These are phyloP conservation scores for Cordia subcordata DNA, from an alignment of 257 asterid species.

Conservation along the genomic window DNA sequence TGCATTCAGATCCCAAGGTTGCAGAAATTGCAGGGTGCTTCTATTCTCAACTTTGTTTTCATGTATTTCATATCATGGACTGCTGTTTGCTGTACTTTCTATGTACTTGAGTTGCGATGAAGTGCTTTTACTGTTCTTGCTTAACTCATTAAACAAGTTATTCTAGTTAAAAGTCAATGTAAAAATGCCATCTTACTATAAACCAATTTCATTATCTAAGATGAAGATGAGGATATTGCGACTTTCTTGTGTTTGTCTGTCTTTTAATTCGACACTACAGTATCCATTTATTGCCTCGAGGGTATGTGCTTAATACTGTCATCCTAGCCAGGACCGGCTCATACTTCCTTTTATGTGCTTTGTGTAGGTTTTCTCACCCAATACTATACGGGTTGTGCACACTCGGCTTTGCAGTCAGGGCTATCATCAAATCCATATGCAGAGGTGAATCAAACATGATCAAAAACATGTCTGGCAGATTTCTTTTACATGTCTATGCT, in stretches of 20 bases:
- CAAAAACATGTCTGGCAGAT: constrained; percentile 67
- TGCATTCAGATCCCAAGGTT: constrained; percentile 88
- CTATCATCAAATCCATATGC: constrained; percentile 58
- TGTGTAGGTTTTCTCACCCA: constrained; percentile 76
- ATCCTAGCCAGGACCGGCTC: not conserved
- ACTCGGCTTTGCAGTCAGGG: constrained; percentile 88
- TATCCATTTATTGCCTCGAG: no score
- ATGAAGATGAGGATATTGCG: not conserved
- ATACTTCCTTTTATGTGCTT: not conserved
- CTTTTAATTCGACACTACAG: no score
- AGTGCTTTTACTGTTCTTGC: no score
- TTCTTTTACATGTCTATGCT: constrained; percentile 81
- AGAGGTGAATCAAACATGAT: constrained; percentile 70
- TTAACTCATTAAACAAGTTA: no score
- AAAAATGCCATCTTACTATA: no score
- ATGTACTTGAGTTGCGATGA: not conserved
- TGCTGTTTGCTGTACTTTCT: not conserved
- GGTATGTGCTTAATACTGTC: not conserved
- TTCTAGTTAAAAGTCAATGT: no score
- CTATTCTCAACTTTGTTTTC: constrained; percentile 5
- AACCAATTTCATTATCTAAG: no score
- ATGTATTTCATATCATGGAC: not conserved
- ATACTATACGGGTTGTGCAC: constrained; percentile 91
- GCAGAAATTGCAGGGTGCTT: constrained; percentile 76
- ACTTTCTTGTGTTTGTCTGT: not conserved